Percentiles rank a stretch among this genome's conserved stretches.
These are phyloP conservation scores for Ophioceras dolichostomum DNA, from an alignment of 2,329 filamentous ascomycete species.

Conservation along the genomic window DNA sequence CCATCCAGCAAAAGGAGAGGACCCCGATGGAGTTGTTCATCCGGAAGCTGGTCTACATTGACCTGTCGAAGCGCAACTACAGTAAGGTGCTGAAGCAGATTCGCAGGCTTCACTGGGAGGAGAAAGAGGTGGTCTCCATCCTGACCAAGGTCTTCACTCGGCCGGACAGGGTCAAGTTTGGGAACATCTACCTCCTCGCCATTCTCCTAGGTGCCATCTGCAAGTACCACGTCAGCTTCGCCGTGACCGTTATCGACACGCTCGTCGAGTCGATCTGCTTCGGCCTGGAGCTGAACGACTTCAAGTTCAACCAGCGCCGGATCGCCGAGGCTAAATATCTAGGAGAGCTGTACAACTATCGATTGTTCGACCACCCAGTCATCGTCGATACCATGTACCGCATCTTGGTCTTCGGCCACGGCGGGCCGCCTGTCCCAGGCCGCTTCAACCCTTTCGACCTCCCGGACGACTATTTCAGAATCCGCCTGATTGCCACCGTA, in stretches of 20 bases:
- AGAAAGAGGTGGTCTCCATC: constrained; percentile 47
- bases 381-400: constrained; percentile 95
- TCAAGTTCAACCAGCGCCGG: constrained; percentile 90
- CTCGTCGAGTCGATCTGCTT: constrained; percentile 78
- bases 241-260: constrained; percentile 84
- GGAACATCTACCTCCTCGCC: constrained; percentile 86
- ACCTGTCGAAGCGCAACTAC: constrained; percentile 88
- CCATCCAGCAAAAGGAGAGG: constrained; percentile 92
- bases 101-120: constrained; percentile 94
- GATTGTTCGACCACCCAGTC: constrained; percentile 88
- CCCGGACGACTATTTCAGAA: constrained; percentile 91
- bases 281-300: constrained; percentile 90
- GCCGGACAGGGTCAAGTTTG: constrained; percentile 94
- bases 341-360: constrained; percentile 93
- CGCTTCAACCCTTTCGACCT: constrained; percentile 68
- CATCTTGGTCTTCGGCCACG: constrained; percentile 85
- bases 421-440: constrained; percentile 70
- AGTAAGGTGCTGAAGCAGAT: constrained; percentile 91
- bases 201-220: constrained; percentile 82
- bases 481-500: constrained; percentile 77
- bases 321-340: constrained; percentile 95
- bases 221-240: constrained; percentile 84
- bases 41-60: constrained; percentile 82
- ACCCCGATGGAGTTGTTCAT: constrained; percentile 89
- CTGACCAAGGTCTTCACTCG: constrained; percentile 90